Conservation (phyloP, 1,139 yeast species). For the Kurtzmaniella quercitrusa region DNA sequence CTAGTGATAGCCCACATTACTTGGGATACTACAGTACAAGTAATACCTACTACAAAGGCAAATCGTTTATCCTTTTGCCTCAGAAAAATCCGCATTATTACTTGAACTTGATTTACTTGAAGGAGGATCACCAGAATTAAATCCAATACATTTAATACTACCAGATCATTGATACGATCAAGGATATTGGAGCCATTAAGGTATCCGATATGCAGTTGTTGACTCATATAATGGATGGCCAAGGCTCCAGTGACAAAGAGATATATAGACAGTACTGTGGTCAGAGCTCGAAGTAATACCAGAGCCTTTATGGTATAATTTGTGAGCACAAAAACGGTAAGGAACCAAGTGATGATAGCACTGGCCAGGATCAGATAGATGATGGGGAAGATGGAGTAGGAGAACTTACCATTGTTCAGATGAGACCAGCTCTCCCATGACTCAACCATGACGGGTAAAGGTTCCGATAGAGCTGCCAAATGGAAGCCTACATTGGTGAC, state of each 20-base stretch:
- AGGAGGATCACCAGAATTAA: conserved; percentile 57
- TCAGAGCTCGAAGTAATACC: conserved; percentile 39
- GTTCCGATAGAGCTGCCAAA: conserved; percentile 20
- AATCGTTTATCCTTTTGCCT: conserved; percentile 68
- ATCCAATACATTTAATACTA: conserved; percentile 57
- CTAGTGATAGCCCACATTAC: conserved; percentile 67
- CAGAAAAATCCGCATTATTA: conserved; percentile 66
- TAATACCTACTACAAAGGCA: conserved; percentile 58
- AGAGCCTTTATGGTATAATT: conserved; percentile 57
- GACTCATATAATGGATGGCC: conserved; percentile 40
- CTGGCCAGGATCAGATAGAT: conserved; percentile 61
- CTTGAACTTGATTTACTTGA: conserved; percentile 73
- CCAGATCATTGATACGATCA: conserved; percentile 40
- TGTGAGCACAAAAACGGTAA: conserved; percentile 61
- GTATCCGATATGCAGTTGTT: conserved; percentile 53
- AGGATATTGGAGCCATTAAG: conserved; percentile 52
- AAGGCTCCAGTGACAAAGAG: conserved; percentile 47
- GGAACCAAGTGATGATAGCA: conserved; percentile 60
- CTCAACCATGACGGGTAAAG: conserved; percentile 34
- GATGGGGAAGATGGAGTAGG: conserved; percentile 56
- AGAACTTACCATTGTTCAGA: conserved; percentile 40
- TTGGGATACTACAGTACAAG: conserved; percentile 56
- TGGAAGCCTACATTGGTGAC: conserved; percentile 36
- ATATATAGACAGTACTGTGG: conserved; percentile 50
- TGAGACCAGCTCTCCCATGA: conserved; percentile 41